These are phyloP conservation scores for Auriculariales sp. DNA, from an alignment of 768 basidiomycete genomes.

Conservation along the genomic window DNA sequence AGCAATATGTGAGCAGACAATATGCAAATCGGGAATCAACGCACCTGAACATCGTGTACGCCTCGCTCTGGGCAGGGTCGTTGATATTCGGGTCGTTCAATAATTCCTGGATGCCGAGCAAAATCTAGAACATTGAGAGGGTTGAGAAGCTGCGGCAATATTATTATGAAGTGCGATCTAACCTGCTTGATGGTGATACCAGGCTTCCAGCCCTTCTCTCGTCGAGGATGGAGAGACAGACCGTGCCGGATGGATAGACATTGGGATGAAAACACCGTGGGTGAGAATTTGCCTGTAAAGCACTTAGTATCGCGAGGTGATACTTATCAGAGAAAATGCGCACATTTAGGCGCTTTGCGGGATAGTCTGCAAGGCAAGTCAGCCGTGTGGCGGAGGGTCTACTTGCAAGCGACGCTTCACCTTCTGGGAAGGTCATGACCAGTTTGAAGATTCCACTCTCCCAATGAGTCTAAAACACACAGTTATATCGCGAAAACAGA, in stretches of 20 bases:
- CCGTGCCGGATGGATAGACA: slow-evolving; percentile 97
- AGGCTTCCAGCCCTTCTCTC: slow-evolving; percentile 99
- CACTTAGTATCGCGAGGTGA: slow-evolving; percentile 4
- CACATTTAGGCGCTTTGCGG: slow-evolving; percentile 94
- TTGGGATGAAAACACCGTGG: slow-evolving; percentile 95
- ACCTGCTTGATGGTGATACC: slow-evolving; percentile 99
- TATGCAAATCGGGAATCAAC: slow-evolving; percentile 16
- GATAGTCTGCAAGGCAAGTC: slow-evolving; percentile 51
- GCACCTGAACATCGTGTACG: slow-evolving; percentile 97
- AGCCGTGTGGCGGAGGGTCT: slow-evolving; percentile 3
- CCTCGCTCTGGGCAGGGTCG: slow-evolving; percentile 96
- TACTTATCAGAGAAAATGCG: slow-evolving; percentile 11
- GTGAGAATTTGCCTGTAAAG: slow-evolving; percentile 79
- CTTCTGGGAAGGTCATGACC: slow-evolving; percentile 91
- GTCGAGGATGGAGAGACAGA: slow-evolving; percentile 93
- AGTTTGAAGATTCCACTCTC: slow-evolving; percentile 93
- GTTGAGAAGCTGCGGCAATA: background rate
- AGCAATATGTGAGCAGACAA: slow-evolving; percentile 17
- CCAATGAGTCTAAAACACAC: slow-evolving; percentile 69
- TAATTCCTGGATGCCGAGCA: slow-evolving; percentile 91
- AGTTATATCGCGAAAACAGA: slow-evolving; percentile 7
- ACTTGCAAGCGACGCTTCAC: slow-evolving; percentile 23
- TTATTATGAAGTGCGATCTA: slow-evolving; percentile 3
- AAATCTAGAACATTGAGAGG: slow-evolving; percentile 50
- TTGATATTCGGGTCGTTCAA: slow-evolving; percentile 91